These are phyloP conservation scores for Macrocystidia cucumis DNA, from an alignment of 1,284 basidiomycete species.

Conservation along the genomic window DNA sequence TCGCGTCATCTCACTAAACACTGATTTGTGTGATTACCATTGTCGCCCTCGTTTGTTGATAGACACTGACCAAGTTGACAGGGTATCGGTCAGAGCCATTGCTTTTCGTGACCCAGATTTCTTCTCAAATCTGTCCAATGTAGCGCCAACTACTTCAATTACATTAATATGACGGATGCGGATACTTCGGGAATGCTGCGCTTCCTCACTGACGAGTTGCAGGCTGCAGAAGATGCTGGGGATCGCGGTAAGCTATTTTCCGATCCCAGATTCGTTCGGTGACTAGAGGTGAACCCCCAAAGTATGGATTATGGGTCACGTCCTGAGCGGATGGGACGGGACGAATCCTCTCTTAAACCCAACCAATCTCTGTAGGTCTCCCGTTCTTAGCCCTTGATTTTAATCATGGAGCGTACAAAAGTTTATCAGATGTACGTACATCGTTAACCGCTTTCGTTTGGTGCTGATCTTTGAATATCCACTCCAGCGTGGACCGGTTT, in stretches of 20 bases:
- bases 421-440: conserved; percentile 64
- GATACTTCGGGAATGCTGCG: conserved; percentile 72
- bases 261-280: background rate
- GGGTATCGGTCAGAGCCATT: conserved; percentile 36
- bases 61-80: conserved; percentile 17
- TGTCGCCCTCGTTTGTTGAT: conserved; percentile 6
- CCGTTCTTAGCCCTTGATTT: background rate
- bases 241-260: conserved; percentile 42
- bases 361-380: conserved; percentile 57
- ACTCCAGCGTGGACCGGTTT: conserved; percentile 67
- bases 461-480: too few relatives aligned
- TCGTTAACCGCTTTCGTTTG: background rate
- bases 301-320: conserved; percentile 82
- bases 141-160: conserved; percentile 69
- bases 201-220: conserved; percentile 77
- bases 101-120: too few relatives aligned
- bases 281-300: background rate
- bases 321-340: conserved; percentile 73
- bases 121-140: conserved; percentile 3
- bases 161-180: conserved; percentile 65
- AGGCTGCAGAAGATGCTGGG: conserved; percentile 65
- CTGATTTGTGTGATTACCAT: conserved; percentile 54
- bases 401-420: conserved; percentile 15
- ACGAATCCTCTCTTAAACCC: conserved; percentile 53
- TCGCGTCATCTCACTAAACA: conserved; percentile 71